Conservation (phyloP, 1,139 yeast genomes). For the Blastobotrys serpentis region DNA sequence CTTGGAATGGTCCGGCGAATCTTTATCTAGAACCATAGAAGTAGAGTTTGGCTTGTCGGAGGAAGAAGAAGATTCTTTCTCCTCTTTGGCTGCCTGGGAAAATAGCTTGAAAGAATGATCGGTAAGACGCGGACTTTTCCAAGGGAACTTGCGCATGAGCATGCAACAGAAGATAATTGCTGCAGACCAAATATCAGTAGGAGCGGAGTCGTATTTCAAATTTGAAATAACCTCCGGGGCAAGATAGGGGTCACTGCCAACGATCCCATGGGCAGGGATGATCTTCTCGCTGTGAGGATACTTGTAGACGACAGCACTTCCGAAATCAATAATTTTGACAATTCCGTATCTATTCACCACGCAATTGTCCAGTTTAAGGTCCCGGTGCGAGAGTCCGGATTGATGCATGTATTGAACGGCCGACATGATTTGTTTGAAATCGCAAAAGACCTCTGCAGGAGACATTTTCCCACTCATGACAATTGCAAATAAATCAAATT, state of each 20-base stretch:
- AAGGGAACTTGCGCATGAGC: conserved; percentile 91
- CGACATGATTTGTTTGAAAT: conserved; percentile 79
- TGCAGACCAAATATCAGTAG: conserved; percentile 93
- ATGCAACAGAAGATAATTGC: conserved; percentile 93
- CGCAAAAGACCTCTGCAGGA: conserved; percentile 80
- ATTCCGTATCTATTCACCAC: conserved; percentile 83
- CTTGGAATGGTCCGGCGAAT: conserved; percentile 9
- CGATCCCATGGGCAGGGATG: conserved; percentile 85
- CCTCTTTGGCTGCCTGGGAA: too few relatives aligned
- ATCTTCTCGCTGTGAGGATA: conserved; percentile 82
- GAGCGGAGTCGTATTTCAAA: conserved; percentile 84
- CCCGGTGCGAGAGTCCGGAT: conserved; percentile 89
- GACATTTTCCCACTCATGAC: conserved; percentile 96
- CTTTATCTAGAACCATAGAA: conserved; percentile 7
- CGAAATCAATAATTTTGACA: conserved; percentile 88
- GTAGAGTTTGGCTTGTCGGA: not conserved
- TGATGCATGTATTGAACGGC: conserved; percentile 85
- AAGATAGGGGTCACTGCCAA: conserved; percentile 90
- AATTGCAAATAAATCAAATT: conserved; percentile 87
- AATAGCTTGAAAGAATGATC: conserved; percentile 75
- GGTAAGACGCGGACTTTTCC: conserved; percentile 90
- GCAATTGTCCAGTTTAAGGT: conserved; percentile 89
- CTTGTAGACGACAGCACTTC: conserved; percentile 89
- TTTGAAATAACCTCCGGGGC: conserved; percentile 91
- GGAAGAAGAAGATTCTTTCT: too few relatives aligned